Percentiles rank a stretch among this genome's conserved stretches.
Conservation (phyloP, 2,329 filamentous ascomycete genomes). For the Sporothrix dimorphospora region DNA sequence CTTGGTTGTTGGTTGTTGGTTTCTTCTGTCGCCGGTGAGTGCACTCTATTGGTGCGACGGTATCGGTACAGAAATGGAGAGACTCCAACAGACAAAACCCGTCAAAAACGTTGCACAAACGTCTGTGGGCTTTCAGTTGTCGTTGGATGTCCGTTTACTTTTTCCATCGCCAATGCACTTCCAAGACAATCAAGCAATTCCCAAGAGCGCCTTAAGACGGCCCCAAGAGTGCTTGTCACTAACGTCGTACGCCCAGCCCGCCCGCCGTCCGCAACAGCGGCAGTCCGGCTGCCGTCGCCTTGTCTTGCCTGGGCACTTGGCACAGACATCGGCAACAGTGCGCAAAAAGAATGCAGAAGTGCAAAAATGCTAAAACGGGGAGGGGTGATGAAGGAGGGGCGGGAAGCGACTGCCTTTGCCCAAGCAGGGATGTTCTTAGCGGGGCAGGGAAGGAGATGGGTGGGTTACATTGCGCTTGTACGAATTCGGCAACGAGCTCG, state of each 20-base stretch:
- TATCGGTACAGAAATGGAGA: background rate
- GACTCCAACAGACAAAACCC: background rate
- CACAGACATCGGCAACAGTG: background rate
- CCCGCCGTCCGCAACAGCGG: background rate
- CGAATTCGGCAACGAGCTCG: slow-evolving; percentile 18
- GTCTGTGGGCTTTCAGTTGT: background rate
- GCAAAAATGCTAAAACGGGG: background rate
- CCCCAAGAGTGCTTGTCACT: slow-evolving; percentile 3
- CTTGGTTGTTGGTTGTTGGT: background rate
- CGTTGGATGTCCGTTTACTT: background rate
- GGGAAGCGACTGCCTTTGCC: background rate
- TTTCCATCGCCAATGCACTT: background rate
- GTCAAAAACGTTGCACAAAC: background rate
- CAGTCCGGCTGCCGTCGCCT: slow-evolving; percentile 6
- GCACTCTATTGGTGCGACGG: no score
- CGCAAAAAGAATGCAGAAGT: background rate
- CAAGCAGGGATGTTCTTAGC: background rate
- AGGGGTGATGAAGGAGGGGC: background rate
- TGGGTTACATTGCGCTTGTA: slow-evolving; percentile 9
- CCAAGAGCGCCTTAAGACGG: background rate
- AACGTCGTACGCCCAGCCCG: background rate
- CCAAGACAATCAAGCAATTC: slow-evolving; percentile 18
- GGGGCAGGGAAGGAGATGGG: background rate
- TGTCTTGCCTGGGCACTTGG: slow-evolving; percentile 13
- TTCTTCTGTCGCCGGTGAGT: no score